Percentiles rank a stretch among this genome's conserved stretches.
Evolutionary conservation across 305 asterid genomes (phyloP).

Genomic region (Rubia occidens): DNA sequence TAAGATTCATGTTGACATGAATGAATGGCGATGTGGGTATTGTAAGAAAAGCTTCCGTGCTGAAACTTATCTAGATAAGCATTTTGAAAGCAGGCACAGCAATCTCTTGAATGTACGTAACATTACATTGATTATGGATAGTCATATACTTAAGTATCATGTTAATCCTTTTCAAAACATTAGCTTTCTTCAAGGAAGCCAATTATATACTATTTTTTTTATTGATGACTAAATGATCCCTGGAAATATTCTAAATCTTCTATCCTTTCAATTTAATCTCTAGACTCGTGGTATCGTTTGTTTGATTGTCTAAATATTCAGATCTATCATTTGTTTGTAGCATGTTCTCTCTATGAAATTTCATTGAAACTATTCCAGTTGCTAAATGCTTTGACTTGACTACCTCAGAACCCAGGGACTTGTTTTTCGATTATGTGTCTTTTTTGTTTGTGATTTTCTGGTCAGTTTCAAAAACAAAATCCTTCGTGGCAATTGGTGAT

Average conservation of each 20-base stretch:
- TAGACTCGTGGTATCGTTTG: background rate
- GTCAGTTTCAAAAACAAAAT: background rate
- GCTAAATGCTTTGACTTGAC: background rate
- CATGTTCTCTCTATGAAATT: background rate
- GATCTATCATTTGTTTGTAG: background rate
- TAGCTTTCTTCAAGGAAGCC: background rate
- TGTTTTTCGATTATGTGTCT: background rate
- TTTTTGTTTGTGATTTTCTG: background rate
- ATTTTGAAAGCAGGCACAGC: slow-evolving; percentile 81
- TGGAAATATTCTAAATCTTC: background rate
- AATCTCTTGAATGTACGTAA: slow-evolving; percentile 75
- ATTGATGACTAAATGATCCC: background rate
- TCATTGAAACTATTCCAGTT: background rate
- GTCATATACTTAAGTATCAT: slow-evolving; percentile 6
- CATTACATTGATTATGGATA: slow-evolving; percentile 11
- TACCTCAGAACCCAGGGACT: background rate
- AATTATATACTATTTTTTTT: background rate
- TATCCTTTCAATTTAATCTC: background rate
- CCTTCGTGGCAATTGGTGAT: background rate
- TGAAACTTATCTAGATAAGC: slow-evolving; percentile 74
- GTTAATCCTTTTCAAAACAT: background rate
- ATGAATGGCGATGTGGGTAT: slow-evolving; percentile 86
- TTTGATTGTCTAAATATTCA: background rate
- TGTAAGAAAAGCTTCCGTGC: slow-evolving; percentile 81
- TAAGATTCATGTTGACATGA: slow-evolving; percentile 64